Conservation (phyloP, 768 basidiomycete species). For the Gloeopeniophorella convolvens region DNA sequence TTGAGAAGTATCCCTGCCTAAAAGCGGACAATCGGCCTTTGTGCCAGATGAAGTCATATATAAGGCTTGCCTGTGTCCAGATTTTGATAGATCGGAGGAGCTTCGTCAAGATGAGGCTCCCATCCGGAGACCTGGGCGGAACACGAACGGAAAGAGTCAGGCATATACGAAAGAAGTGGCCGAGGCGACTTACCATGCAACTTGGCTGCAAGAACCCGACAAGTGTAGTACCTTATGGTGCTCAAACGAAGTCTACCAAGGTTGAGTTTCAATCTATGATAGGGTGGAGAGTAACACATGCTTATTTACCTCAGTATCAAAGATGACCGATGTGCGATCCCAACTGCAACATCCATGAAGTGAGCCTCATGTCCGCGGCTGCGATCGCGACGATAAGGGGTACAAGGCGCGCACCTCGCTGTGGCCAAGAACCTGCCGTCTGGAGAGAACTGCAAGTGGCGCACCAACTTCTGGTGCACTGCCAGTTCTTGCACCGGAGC, state of each 20-base stretch:
- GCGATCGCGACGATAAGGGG: not conserved
- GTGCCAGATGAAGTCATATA: not conserved
- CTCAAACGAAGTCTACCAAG: constrained; percentile 45
- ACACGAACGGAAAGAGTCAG: not conserved
- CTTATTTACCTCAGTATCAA: constrained; percentile 57
- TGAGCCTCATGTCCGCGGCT: not conserved
- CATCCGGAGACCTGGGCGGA: constrained; percentile 53
- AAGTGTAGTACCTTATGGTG: constrained; percentile 59
- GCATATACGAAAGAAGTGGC: not conserved
- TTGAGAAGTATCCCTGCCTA: constrained; percentile 64
- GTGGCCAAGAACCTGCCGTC: constrained; percentile 70
- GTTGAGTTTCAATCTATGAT: not conserved
- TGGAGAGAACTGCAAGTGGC: constrained; percentile 71
- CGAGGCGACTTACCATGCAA: constrained; percentile 49
- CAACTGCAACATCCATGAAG: constrained; percentile 40
- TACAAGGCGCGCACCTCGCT: constrained; percentile 44
- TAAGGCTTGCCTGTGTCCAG: constrained; percentile 56
- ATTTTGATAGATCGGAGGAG: constrained; percentile 58
- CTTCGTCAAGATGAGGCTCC: constrained; percentile 57
- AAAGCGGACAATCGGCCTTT: constrained; percentile 7
- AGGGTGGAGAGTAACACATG: constrained; percentile 3
- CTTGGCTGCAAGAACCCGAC: constrained; percentile 69
- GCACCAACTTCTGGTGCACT: constrained; percentile 60
- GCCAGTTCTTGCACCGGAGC: constrained; percentile 52
- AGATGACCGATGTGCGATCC: constrained; percentile 65